These are phyloP conservation scores for Echeveria elegans DNA, from an alignment of 164 flowering plant genomes.

Conservation along the genomic window DNA sequence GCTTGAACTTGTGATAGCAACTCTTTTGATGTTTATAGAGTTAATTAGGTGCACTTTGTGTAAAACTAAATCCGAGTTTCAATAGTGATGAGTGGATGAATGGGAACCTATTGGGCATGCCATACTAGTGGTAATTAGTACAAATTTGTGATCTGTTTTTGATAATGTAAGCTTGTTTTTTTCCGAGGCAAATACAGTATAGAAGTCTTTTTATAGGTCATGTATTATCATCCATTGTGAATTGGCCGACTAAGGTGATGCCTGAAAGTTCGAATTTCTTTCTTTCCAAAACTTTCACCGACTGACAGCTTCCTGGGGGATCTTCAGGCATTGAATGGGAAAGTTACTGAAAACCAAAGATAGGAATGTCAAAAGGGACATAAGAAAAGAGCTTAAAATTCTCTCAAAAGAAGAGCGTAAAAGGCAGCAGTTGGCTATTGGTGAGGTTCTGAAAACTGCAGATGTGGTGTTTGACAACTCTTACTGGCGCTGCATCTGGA, in stretches of 20 bases:
- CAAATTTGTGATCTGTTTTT: not conserved
- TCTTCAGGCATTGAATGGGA: slow-evolving; percentile 74
- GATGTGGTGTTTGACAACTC: slow-evolving; percentile 86
- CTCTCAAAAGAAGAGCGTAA: slow-evolving; percentile 93
- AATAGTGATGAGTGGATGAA: not conserved
- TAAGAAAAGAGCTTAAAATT: slow-evolving; percentile 80
- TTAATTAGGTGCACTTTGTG: not conserved
- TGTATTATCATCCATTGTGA: not conserved
- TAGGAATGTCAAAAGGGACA: slow-evolving; percentile 68
- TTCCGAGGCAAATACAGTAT: not conserved
- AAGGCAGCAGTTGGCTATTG: slow-evolving; percentile 92
- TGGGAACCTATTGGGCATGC: not conserved
- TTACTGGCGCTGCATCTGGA: slow-evolving; percentile 89
- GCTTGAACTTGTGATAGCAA: slow-evolving; percentile 1
- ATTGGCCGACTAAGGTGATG: not conserved
- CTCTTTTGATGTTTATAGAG: not conserved
- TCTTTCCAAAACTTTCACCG: not conserved
- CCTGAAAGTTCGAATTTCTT: not conserved
- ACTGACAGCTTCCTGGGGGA: slow-evolving; percentile 8
- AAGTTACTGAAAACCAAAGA: slow-evolving; percentile 87
- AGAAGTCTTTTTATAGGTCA: not conserved
- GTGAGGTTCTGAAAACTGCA: slow-evolving; percentile 80
- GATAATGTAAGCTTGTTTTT: not conserved
- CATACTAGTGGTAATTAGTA: not conserved
- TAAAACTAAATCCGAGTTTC: not conserved